phyloP scores from a whole-genome alignment of 495 filamentous ascomycete genomes.

The Achaetomiella virescens region DNA sequence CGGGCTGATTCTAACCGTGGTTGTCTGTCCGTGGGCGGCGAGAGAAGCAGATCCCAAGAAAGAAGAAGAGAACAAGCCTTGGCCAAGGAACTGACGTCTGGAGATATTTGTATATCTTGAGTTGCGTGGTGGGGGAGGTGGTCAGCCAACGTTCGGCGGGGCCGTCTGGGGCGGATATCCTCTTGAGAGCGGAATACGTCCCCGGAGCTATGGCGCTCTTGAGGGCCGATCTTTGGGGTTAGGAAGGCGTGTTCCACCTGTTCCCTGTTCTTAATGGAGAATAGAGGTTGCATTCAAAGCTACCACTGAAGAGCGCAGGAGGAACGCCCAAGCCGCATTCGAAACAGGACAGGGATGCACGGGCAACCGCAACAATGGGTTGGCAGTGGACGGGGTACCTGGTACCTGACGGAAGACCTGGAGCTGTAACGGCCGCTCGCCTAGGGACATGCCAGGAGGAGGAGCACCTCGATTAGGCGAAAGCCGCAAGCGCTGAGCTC shows the following conservation, averaged over 20 bases:
- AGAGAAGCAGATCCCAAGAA: constrained; percentile 3
- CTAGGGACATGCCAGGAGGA: constrained; percentile 29
- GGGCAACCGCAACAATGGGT: constrained; percentile 29
- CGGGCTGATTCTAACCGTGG: constrained; percentile 11
- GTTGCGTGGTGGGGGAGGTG: no score
- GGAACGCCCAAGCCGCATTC: constrained; percentile 45
- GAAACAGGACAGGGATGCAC: constrained; percentile 40
- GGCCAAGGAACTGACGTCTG: constrained; percentile 18
- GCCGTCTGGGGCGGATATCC: constrained; percentile 26
- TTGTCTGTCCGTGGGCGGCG: constrained; percentile 2
- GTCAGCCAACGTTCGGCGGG: constrained; percentile 30
- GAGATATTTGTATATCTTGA: constrained; percentile 29
- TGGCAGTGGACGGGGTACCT: constrained; percentile 26
- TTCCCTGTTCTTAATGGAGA: constrained; percentile 40
- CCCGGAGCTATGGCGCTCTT: constrained; percentile 39
- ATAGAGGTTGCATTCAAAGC: constrained; percentile 46
- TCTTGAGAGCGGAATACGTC: constrained; percentile 30
- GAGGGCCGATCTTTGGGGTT: constrained; percentile 39
- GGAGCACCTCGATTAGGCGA: constrained; percentile 36
- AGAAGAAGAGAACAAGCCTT: constrained; percentile 13
- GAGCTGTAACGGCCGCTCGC: constrained; percentile 27
- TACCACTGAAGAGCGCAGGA: constrained; percentile 44
- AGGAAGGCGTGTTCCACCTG: constrained; percentile 38
- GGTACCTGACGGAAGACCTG: constrained; percentile 33
- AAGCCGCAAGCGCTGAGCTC: constrained; percentile 35